These are phyloP conservation scores for Borovskyia barvae DNA, from an alignment of 208 protist genomes.

Conservation along the genomic window DNA sequence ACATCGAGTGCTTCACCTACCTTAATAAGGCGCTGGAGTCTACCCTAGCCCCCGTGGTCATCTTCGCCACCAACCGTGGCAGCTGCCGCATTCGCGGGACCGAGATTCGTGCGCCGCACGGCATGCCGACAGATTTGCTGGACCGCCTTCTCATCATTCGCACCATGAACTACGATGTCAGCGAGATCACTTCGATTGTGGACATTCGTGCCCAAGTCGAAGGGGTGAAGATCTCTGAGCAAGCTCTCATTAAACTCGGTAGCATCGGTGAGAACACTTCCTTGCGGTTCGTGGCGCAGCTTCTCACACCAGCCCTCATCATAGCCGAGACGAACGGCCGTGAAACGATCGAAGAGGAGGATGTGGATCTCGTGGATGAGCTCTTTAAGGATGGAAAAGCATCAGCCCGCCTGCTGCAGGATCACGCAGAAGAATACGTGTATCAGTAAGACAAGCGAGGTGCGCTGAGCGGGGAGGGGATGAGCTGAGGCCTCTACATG, in stretches of 20 bases:
- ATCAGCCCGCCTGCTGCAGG: slow-evolving; percentile 87
- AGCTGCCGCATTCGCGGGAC: slow-evolving; percentile 97
- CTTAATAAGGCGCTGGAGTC: slow-evolving; percentile 99
- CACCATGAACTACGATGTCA: slow-evolving; percentile 95
- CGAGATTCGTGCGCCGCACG: slow-evolving; percentile 97
- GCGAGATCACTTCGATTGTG: slow-evolving; percentile 97
- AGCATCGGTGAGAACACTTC: slow-evolving; percentile 93
- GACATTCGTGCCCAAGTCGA: slow-evolving; percentile 95
- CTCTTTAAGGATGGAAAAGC: slow-evolving; percentile 98
- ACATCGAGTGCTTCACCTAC: slow-evolving; percentile 99
- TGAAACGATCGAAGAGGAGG: slow-evolving; percentile 89
- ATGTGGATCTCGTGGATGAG: slow-evolving; percentile 93
- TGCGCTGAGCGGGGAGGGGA: background rate
- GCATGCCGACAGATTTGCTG: slow-evolving; percentile 99
- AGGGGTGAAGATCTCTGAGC: slow-evolving; percentile 92
- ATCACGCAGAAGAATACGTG: slow-evolving; percentile 89
- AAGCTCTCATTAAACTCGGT: slow-evolving; percentile 89
- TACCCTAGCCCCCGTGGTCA: slow-evolving; percentile 99
- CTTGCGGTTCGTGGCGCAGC: slow-evolving; percentile 97
- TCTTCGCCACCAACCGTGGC: slow-evolving; percentile 99
- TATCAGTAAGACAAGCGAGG: slow-evolving; percentile 63
- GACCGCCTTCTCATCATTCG: slow-evolving; percentile 99
- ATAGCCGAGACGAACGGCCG: slow-evolving; percentile 94
- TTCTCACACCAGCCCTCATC: slow-evolving; percentile 97
- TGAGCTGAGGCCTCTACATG: no score